Conservation (phyloP, 352 stramenopile genomes). For the Pythium vanterpoolii region DNA sequence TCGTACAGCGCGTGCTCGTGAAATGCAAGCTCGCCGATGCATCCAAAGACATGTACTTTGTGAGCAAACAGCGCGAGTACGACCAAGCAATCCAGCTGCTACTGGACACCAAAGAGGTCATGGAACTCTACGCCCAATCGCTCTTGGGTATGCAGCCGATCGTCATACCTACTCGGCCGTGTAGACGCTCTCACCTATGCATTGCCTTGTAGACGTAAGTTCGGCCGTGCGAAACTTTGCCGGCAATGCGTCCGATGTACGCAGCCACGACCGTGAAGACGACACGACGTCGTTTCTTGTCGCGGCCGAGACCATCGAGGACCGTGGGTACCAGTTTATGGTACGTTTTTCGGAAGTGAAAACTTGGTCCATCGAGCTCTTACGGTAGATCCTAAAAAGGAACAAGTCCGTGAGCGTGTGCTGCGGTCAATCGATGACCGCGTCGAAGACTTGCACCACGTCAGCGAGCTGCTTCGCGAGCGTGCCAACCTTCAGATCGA, state of each 20-base stretch:
- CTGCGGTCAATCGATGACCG: conserved; percentile 41
- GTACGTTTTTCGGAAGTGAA: background rate
- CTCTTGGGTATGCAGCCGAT: conserved; percentile 35
- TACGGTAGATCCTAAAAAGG: too few relatives aligned
- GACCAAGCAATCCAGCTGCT: conserved; percentile 40
- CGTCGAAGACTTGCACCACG: conserved; percentile 33
- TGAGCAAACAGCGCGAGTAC: conserved; percentile 41
- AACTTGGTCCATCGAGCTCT: too few relatives aligned
- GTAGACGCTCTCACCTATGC: background rate
- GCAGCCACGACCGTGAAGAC: conserved; percentile 3
- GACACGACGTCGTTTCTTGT: conserved; percentile 9
- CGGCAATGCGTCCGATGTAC: conserved; percentile 11
- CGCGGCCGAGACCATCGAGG: conserved; percentile 9
- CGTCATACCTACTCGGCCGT: background rate
- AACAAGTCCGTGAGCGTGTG: conserved; percentile 35
- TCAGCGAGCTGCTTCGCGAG: conserved; percentile 40
- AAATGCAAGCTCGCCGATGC: conserved; percentile 41
- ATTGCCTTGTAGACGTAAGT: conserved; percentile 25
- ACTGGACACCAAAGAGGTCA: conserved; percentile 28
- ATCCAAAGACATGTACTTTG: conserved; percentile 52
- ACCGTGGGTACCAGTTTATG: conserved; percentile 16
- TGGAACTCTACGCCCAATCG: conserved; percentile 46
- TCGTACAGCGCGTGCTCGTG: conserved; percentile 62
- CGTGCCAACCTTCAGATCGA: conserved; percentile 55
- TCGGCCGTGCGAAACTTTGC: conserved; percentile 27